Evolutionary conservation across 371 early-diverging fungal species (phyloP).

Genomic region (Conidiobolus incongruus): DNA sequence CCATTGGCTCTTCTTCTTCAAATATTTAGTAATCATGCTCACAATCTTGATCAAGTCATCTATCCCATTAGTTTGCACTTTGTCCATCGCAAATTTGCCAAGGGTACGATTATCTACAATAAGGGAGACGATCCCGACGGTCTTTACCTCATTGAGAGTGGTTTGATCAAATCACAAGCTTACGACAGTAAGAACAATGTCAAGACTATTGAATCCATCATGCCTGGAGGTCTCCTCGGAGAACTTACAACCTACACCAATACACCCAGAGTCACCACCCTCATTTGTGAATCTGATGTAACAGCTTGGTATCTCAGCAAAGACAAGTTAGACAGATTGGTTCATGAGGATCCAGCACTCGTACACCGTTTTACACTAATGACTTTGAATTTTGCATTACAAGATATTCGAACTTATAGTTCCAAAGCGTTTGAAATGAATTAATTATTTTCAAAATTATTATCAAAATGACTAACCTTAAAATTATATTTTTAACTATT

Average conservation of each 20-base stretch:
- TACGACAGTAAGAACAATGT: slow-evolving; percentile 17
- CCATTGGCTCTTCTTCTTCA: not conserved
- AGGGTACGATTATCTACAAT: slow-evolving; percentile 31
- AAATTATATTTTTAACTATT: too few species aligned
- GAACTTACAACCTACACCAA: slow-evolving; percentile 42
- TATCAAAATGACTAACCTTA: too few species aligned
- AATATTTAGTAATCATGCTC: not conserved
- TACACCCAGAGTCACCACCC: not conserved
- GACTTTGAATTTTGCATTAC: too few species aligned
- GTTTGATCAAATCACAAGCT: slow-evolving; percentile 17
- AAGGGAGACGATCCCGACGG: slow-evolving; percentile 32
- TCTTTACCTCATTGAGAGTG: slow-evolving; percentile 54
- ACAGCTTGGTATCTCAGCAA: too few species aligned
- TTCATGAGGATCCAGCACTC: too few species aligned
- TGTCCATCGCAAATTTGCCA: too few species aligned
- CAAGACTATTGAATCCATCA: slow-evolving; percentile 27
- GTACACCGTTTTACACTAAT: too few species aligned
- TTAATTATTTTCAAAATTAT: too few species aligned
- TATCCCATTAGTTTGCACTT: not conserved
- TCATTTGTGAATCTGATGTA: not conserved
- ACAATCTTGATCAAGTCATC: not conserved
- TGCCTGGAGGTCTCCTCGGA: slow-evolving; percentile 54
- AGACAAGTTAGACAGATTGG: too few species aligned
- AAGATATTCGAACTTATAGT: too few species aligned
- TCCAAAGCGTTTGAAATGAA: too few species aligned